These are phyloP conservation scores for Tilletia horrida DNA, from an alignment of 1,284 basidiomycete species.

Conservation along the genomic window DNA sequence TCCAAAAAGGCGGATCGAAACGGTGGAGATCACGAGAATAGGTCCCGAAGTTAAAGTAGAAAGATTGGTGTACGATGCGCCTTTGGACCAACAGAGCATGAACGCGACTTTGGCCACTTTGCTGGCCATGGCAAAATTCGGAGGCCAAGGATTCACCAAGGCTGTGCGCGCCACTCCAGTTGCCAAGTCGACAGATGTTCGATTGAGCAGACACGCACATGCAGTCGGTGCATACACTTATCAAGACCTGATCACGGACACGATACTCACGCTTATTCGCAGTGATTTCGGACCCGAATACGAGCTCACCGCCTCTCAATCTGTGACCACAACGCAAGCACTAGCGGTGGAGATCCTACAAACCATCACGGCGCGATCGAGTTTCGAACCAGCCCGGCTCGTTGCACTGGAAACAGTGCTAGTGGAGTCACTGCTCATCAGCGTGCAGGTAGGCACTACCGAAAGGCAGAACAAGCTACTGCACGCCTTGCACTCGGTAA, in stretches of 20 bases:
- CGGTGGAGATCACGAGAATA: not conserved
- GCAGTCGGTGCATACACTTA: not conserved
- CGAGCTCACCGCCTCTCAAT: conserved; percentile 69
- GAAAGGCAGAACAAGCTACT: conserved; percentile 71
- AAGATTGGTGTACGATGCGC: conserved; percentile 67
- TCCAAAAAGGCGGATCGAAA: not conserved
- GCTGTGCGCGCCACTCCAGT: conserved; percentile 22
- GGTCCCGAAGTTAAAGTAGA: conserved; percentile 58
- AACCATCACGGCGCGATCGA: conserved; percentile 72
- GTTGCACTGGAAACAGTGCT: conserved; percentile 64
- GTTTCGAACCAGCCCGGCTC: conserved; percentile 65
- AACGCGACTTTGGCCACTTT: conserved; percentile 70
- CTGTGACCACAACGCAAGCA: conserved; percentile 65
- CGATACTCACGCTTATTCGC: not conserved
- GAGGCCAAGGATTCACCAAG: conserved; percentile 74
- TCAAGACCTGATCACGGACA: conserved; percentile 18
- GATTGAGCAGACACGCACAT: not conserved
- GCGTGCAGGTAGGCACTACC: conserved; percentile 60
- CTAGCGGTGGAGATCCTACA: conserved; percentile 77
- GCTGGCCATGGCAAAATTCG: conserved; percentile 74
- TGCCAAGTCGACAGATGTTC: conserved; percentile 2
- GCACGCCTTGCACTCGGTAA: conserved; percentile 77
- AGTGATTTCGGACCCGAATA: conserved; percentile 60
- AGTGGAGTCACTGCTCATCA: conserved; percentile 71
- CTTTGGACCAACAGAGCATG: conserved; percentile 73